These are phyloP conservation scores for Leishmania major DNA, from an alignment of 208 protist genomes.

Conservation along the genomic window DNA sequence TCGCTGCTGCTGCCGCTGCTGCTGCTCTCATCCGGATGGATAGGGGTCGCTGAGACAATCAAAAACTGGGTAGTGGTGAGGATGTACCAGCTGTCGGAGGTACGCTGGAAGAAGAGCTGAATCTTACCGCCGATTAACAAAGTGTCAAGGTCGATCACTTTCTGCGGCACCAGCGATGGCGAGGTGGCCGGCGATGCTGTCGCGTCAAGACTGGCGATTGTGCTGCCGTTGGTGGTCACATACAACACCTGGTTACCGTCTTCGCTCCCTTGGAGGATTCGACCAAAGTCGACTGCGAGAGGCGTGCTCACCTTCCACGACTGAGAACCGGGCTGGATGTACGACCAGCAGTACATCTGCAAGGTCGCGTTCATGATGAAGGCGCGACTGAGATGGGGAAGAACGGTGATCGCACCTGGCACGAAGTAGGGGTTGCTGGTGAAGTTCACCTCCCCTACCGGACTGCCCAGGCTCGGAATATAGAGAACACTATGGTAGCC, in stretches of 20 bases:
- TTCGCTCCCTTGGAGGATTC: constrained; percentile 8
- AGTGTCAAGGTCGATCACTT: background rate
- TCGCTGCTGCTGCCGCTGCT: constrained; percentile 5
- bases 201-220: constrained; percentile 17
- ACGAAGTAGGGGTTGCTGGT: background rate
- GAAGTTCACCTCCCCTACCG: constrained; percentile 9
- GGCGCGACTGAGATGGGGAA: background rate
- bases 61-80: constrained; percentile 14
- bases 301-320: constrained; percentile 13
- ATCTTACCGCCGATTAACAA: background rate
- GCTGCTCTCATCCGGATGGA: background rate
- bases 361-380: constrained; percentile 10
- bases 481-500: constrained; percentile 37
- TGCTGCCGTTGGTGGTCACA: constrained; percentile 3
- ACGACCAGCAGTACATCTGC: constrained; percentile 15
- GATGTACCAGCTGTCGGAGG: constrained; percentile 30
- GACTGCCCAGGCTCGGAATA: constrained; percentile 8
- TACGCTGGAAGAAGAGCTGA: constrained; percentile 8
- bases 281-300: constrained; percentile 3
- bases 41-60: constrained; percentile 24
- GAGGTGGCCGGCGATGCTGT: background rate
- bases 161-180: constrained; percentile 1
- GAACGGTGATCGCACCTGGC: constrained; percentile 11
- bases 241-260: constrained; percentile 24
- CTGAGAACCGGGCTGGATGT: background rate